A percentile compares a stretch with the other conserved stretches of the same genome.
Conservation (phyloP, 2,329 filamentous ascomycete species). For the Fusarium albosuccineum region DNA sequence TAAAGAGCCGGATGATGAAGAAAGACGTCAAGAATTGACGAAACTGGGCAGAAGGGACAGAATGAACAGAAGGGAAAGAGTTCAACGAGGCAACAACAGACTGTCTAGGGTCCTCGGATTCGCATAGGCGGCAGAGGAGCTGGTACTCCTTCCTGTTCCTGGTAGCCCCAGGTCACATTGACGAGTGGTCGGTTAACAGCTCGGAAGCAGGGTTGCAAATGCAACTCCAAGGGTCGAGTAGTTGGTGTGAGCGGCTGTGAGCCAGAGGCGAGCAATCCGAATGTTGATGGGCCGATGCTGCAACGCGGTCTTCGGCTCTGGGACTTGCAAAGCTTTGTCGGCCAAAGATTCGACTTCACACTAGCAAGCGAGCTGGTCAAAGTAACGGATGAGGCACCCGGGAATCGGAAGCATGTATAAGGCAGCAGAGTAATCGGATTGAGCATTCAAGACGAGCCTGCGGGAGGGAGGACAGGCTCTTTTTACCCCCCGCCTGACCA, state of each 20-base stretch:
- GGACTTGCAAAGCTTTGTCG: neutral
- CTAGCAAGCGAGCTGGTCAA: neutral
- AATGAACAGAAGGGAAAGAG: no score
- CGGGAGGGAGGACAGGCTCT: conserved; percentile 10
- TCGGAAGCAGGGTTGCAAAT: neutral
- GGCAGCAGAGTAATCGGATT: conserved; percentile 5
- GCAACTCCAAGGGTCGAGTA: neutral
- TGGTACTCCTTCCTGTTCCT: conserved; percentile 1
- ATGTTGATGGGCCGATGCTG: neutral
- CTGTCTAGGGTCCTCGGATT: neutral
- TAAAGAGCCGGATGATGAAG: neutral
- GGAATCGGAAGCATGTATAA: conserved; percentile 5
- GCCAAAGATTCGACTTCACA: neutral
- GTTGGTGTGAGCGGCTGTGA: neutral
- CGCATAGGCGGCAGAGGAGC: neutral
- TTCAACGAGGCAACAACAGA: neutral
- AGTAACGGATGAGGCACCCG: neutral
- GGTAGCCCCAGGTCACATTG: neutral
- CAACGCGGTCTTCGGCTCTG: neutral
- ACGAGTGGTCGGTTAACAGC: neutral
- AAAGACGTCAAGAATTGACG: neutral
- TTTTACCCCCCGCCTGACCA: conserved; percentile 28
- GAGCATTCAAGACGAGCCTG: neutral
- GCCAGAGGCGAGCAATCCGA: neutral
- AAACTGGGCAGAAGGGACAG: neutral